Percentiles rank a stretch among this genome's conserved stretches.
Evolutionary conservation across 192 early-diverging fungal genomes (phyloP).

Genomic region (Mortierella claussenii): DNA sequence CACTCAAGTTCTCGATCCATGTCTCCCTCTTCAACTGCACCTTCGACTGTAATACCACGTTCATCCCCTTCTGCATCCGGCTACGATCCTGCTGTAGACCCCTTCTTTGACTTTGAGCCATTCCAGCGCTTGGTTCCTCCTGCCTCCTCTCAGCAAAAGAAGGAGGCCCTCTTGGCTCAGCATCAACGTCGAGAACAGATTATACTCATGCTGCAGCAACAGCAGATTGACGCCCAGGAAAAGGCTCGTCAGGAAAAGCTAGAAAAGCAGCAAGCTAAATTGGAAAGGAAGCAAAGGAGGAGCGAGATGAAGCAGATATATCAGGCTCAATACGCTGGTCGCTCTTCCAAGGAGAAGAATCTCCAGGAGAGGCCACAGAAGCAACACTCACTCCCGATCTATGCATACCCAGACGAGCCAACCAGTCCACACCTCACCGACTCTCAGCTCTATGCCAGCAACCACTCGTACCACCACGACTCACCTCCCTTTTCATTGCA

Average conservation of each 20-base stretch:
- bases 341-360: neutral
- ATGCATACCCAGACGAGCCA: constrained; percentile 4
- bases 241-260: constrained; percentile 31
- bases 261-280: constrained; percentile 33
- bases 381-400: constrained; percentile 28
- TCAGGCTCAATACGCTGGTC: constrained; percentile 2
- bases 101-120: constrained; percentile 14
- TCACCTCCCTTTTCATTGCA: neutral
- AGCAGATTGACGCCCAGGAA: constrained; percentile 47
- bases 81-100: neutral
- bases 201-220: constrained; percentile 30
- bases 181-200: constrained; percentile 46
- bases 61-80: neutral
- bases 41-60: neutral
- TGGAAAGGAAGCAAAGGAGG: constrained; percentile 27
- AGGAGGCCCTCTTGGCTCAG: constrained; percentile 21
- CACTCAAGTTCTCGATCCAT: too few relatives aligned
- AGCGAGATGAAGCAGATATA: constrained; percentile 24
- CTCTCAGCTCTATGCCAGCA: neutral
- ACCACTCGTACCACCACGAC: neutral
- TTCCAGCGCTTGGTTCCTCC: constrained; percentile 13
- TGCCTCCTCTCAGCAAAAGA: constrained; percentile 7
- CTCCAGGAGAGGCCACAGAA: neutral
- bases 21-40: too few relatives aligned
- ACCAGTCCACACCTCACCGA: neutral